Evolutionary conservation across 371 early-diverging fungal genomes (phyloP).

Genomic region (Mucor circinelloides): DNA sequence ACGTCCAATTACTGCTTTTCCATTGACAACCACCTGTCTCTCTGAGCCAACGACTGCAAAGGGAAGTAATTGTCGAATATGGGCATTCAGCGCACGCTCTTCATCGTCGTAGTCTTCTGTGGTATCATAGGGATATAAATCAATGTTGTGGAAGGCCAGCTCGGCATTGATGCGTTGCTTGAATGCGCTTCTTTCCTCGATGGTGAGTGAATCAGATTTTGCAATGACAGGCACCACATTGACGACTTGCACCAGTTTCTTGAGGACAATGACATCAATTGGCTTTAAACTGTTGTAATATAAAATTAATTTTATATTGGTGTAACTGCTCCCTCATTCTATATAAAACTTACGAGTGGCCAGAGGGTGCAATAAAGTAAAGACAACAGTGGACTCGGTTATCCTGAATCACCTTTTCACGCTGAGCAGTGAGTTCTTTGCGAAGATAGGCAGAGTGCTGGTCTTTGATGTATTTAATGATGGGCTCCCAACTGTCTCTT

Average conservation of each 20-base stretch:
- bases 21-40: constrained; percentile 77
- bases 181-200: constrained; percentile 72
- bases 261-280: constrained; percentile 76
- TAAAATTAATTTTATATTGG: constrained; percentile 13
- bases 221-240: constrained; percentile 91
- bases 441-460: constrained; percentile 89
- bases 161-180: constrained; percentile 87
- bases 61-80: constrained; percentile 75
- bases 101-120: constrained; percentile 78
- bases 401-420: constrained; percentile 86
- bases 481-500: constrained; percentile 82
- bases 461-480: constrained; percentile 91
- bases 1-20: constrained; percentile 72
- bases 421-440: constrained; percentile 83
- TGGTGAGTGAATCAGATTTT: constrained; percentile 84
- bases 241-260: constrained; percentile 69
- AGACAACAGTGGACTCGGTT: constrained; percentile 81
- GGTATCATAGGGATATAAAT: constrained; percentile 84
- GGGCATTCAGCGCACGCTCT: constrained; percentile 71
- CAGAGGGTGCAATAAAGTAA: constrained; percentile 79
- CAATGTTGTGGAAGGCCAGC: constrained; percentile 89
- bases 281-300: constrained; percentile 65
- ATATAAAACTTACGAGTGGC: constrained; percentile 57
- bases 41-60: constrained; percentile 90
- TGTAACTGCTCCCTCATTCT: not conserved